Evolutionary conservation across 306 rosid species (phyloP), one percentile per base, ranked within the genome.

Genomic region (Oxytropis ochrocephala): DNA sequence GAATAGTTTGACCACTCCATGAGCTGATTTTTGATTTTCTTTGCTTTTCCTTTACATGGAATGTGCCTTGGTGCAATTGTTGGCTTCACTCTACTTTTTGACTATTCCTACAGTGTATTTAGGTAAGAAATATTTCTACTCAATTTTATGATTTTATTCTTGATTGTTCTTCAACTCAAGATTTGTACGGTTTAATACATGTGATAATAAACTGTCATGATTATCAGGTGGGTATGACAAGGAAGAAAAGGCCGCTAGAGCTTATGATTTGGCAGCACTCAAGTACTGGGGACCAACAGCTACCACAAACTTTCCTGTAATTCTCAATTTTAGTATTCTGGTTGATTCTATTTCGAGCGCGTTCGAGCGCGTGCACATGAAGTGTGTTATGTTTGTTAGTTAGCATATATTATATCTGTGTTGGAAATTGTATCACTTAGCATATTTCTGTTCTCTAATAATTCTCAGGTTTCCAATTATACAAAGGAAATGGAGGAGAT

Each of bases 201-300:
- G 8, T 5, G 27, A 49, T 70, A 32, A 6, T 58, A 29, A 13
- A 49, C 36, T 66, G 65, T 35, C 3, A 7, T 66, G 56, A 33
- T 35, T 46, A 51, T 66, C 81, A 90, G 98, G 98, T 78, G 97
- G 98, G 24, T 90, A 90, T 81, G 98, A 93, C 75, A 88, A 88
- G 72, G 98, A 93, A 78, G 98, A 93, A 10, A 93, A 88, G 81
- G 97, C 97, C 7, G 97, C 96, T 2, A 85, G 89, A 67, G 86
- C 98, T 46, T 90, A 93, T 79, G 97, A 93, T 79, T 85, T 93
- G 77, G 98, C 98, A 36, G 92, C 97, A 64, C 75, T 93, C 4
- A 93, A 93, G 76, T 90, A 86, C 77, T 93, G 98, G 98, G 98
- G 98, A 33, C 79, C 88, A 21, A 63, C 87, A 1, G 98, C 98